These are phyloP conservation scores for Ensete glaucum DNA, from an alignment of 176 grass and related monocot genomes.

Conservation along the genomic window DNA sequence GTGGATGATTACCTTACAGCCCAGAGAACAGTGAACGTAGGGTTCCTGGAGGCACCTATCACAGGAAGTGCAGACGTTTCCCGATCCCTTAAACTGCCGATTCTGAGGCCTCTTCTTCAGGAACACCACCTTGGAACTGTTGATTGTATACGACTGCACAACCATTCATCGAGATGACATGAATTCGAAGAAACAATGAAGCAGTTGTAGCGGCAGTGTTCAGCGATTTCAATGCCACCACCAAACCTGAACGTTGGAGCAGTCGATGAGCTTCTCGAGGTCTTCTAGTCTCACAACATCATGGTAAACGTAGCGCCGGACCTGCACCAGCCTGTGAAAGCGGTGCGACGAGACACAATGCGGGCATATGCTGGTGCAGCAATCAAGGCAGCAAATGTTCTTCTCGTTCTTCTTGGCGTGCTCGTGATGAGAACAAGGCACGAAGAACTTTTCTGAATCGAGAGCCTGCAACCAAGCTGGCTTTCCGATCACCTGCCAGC, in stretches of 20 bases:
- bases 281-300: slow-evolving; percentile 86
- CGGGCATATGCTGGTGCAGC: slow-evolving; percentile 89
- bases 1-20: slow-evolving; percentile 71
- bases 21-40: slow-evolving; percentile 87
- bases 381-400: slow-evolving; percentile 90
- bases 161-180: no score
- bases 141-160: slow-evolving; percentile 89
- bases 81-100: slow-evolving; percentile 91
- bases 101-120: slow-evolving; percentile 96
- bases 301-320: slow-evolving; percentile 83
- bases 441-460: slow-evolving; percentile 66
- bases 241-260: slow-evolving; percentile 88
- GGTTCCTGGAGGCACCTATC: slow-evolving; percentile 94
- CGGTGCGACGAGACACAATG: slow-evolving; percentile 76
- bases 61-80: slow-evolving; percentile 90
- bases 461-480: slow-evolving; percentile 87
- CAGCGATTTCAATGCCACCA: background rate
- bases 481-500: slow-evolving; percentile 45
- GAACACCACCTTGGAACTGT: slow-evolving; percentile 97
- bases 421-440: slow-evolving; percentile 71
- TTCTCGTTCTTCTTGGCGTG: slow-evolving; percentile 91
- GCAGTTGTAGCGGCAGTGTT: background rate
- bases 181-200: slow-evolving; percentile 9
- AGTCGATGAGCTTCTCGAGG: slow-evolving; percentile 85
- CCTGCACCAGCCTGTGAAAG: slow-evolving; percentile 67